phyloP scores from a whole-genome alignment of 108 stramenopile species.

The Skeletonema grethae region DNA sequence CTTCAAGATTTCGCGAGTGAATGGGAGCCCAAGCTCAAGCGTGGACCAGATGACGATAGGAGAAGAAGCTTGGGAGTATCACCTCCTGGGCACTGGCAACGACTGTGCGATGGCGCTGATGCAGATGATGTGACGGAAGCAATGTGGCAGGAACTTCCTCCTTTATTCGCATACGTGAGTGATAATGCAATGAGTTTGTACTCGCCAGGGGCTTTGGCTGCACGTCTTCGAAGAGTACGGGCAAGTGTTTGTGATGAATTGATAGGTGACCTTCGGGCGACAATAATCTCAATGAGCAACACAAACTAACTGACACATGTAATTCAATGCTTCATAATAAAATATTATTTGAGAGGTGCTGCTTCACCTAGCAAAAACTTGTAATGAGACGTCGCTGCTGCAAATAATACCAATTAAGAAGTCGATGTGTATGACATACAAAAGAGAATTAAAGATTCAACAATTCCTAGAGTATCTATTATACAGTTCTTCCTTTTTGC shows the following conservation, averaged over 20 bases:
- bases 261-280: conserved; percentile 12
- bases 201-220: neutral
- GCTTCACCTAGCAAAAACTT: too few relatives aligned
- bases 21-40: conserved; percentile 5
- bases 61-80: conserved; percentile 6
- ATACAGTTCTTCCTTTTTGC: neutral
- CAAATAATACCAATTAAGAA: too few relatives aligned
- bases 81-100: conserved; percentile 11
- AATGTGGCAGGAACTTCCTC: conserved; percentile 13
- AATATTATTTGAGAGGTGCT: too few relatives aligned
- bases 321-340: too few relatives aligned
- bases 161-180: neutral
- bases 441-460: too few relatives aligned
- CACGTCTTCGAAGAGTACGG: neutral
- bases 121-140: conserved; percentile 10
- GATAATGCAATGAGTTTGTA: conserved; percentile 3
- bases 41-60: conserved; percentile 1
- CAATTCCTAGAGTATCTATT: neutral
- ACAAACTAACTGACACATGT: too few relatives aligned
- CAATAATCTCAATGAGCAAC: neutral
- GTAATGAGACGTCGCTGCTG: too few relatives aligned
- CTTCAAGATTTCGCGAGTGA: neutral
- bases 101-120: conserved; percentile 9
- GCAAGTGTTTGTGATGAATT: conserved; percentile 4
- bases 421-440: too few relatives aligned